phyloP scores from a whole-genome alignment of 2,329 filamentous ascomycete species.

The Blastomyces emzantsi region DNA sequence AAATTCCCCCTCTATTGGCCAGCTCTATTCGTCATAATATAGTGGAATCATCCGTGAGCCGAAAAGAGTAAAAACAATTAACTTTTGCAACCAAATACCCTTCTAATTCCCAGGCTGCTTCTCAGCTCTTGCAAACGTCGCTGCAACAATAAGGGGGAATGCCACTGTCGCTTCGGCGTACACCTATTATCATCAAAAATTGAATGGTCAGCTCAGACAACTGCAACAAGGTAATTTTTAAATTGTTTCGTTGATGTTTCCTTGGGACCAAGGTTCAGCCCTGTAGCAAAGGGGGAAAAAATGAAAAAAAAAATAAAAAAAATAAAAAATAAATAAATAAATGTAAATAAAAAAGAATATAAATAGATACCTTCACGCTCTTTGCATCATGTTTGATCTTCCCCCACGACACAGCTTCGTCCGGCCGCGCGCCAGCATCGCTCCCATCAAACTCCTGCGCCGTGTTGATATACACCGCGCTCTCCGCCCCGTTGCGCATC shows the following conservation, averaged over 20 bases:
- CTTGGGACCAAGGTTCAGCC: no score
- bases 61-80: neutral
- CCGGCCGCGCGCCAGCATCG: constrained; percentile 86
- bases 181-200: constrained; percentile 31
- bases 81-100: neutral
- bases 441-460: constrained; percentile 96
- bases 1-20: no score
- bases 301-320: no score
- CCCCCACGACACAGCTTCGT: constrained; percentile 97
- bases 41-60: neutral
- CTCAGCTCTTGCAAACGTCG: constrained; percentile 49
- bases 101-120: constrained; percentile 5
- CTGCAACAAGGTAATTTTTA: neutral
- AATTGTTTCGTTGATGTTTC: neutral
- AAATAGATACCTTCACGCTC: constrained; percentile 67
- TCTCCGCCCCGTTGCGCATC: constrained; percentile 96
- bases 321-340: neutral
- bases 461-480: constrained; percentile 95
- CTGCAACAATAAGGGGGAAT: constrained; percentile 59
- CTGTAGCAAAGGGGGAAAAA: no score
- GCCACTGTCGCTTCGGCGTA: constrained; percentile 60
- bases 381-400: constrained; percentile 90
- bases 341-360: no score
- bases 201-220: neutral
- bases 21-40: no score